phyloP scores from a whole-genome alignment of 352 stramenopile species.

The Phytophthora sp. region DNA sequence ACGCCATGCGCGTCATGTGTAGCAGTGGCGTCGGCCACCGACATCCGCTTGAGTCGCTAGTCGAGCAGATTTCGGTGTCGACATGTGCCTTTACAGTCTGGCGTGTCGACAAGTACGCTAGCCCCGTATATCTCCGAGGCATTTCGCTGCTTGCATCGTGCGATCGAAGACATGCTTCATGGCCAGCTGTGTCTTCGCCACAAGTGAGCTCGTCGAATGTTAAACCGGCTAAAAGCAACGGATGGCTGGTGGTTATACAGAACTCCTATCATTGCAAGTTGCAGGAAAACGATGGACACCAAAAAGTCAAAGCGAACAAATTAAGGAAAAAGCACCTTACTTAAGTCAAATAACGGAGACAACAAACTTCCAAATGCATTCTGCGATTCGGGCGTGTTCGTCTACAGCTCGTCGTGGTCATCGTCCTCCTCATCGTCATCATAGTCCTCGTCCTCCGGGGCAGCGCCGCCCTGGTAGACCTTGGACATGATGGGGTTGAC shows the following conservation, averaged over 20 bases:
- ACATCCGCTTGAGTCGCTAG: constrained; percentile 3
- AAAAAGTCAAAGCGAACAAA: background rate
- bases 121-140: constrained; percentile 19
- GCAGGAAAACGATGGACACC: background rate
- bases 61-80: constrained; percentile 8
- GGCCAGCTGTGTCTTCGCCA: background rate
- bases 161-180: constrained; percentile 1
- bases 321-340: constrained; percentile 38
- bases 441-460: constrained; percentile 63
- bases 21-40: constrained; percentile 9
- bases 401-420: constrained; percentile 97
- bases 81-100: constrained; percentile 7
- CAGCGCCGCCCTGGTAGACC: constrained; percentile 93
- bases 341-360: constrained; percentile 47
- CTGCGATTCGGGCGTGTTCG: constrained; percentile 17
- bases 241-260: constrained; percentile 19
- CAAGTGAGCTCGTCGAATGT: constrained; percentile 9
- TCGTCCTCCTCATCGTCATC: constrained; percentile 88
- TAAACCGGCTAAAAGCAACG: constrained; percentile 15
- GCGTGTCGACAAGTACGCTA: constrained; percentile 20
- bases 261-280: background rate
- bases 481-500: constrained; percentile 99
- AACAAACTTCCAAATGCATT: constrained; percentile 39
- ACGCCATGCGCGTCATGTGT: constrained; percentile 21
- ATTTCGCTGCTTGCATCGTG: constrained; percentile 15